Conservation (phyloP, 306 rosid genomes). For the Lablab purpureus region DNA sequence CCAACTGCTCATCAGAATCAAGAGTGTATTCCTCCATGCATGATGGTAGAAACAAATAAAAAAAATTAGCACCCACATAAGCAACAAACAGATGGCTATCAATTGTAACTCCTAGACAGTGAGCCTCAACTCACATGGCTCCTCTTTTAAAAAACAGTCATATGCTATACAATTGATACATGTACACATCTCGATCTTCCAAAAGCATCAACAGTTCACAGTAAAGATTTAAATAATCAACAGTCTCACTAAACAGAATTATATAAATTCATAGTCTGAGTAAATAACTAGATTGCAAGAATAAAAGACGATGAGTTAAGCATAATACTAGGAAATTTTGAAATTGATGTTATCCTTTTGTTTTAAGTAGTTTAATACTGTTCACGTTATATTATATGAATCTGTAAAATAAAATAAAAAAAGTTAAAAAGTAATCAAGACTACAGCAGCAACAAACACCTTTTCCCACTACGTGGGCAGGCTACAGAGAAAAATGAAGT, state of each 20-base stretch:
- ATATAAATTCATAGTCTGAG: background rate
- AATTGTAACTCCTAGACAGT: conserved; percentile 32
- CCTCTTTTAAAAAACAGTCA: conserved; percentile 13
- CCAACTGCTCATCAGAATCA: conserved; percentile 40
- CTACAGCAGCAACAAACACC: background rate
- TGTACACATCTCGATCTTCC: conserved; percentile 1
- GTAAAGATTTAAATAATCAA: background rate
- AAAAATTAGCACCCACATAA: conserved; percentile 36
- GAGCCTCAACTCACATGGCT: background rate
- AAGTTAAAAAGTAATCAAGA: background rate
- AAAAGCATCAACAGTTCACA: conserved; percentile 4
- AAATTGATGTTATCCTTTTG: background rate
- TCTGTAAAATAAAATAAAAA: background rate
- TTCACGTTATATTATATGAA: background rate
- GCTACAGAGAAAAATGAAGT: background rate
- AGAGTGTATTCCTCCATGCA: conserved; percentile 24
- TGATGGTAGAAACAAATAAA: conserved; percentile 39
- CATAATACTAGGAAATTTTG: background rate
- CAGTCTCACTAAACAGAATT: background rate
- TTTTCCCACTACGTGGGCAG: background rate
- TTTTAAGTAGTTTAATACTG: background rate
- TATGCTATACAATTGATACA: background rate
- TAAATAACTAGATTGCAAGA: background rate
- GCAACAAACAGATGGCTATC: conserved; percentile 12
- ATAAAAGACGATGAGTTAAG: background rate